A percentile compares a stretch with the other conserved stretches of the same genome.
Evolutionary conservation across 2,329 filamentous ascomycete genomes (phyloP).

Genomic region (Paracorniculantispora psalliotae): DNA sequence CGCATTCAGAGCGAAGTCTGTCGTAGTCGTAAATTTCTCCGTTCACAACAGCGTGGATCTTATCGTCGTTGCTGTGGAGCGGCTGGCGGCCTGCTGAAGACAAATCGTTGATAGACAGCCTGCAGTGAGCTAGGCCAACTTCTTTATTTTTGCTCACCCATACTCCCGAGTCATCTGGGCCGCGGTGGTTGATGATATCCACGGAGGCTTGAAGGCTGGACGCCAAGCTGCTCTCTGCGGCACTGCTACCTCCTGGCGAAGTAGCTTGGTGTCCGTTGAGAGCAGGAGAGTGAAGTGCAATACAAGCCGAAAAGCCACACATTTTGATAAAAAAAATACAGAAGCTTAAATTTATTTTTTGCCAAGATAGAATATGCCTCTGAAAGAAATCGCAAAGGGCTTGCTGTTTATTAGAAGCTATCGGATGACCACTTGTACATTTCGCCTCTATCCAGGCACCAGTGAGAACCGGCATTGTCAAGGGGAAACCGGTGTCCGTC

Average conservation of each 20-base stretch:
- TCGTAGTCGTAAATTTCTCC: constrained; percentile 56
- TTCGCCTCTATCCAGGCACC: background rate
- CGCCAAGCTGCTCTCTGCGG: background rate
- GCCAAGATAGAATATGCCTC: background rate
- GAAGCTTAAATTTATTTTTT: background rate
- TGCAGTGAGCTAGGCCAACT: constrained; percentile 39
- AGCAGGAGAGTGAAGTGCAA: background rate
- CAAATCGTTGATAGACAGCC: constrained; percentile 50
- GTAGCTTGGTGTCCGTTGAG: background rate
- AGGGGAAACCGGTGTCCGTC: background rate
- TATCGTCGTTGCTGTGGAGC: constrained; percentile 28
- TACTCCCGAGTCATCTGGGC: background rate
- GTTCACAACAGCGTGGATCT: constrained; percentile 53
- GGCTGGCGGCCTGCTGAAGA: constrained; percentile 43
- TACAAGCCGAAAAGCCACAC: background rate
- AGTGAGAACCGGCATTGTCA: background rate
- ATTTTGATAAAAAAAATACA: background rate
- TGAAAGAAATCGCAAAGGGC: background rate
- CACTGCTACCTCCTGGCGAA: background rate
- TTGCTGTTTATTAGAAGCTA: background rate
- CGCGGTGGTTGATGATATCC: background rate
- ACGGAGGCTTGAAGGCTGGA: background rate
- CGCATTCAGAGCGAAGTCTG: constrained; percentile 31
- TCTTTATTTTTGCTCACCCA: background rate
- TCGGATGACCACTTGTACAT: too few species aligned